A percentile compares a stretch with the other conserved stretches of the same genome.
phyloP scores from a whole-genome alignment of 1,284 basidiomycete genomes.

The Fistulinella staudtii region DNA sequence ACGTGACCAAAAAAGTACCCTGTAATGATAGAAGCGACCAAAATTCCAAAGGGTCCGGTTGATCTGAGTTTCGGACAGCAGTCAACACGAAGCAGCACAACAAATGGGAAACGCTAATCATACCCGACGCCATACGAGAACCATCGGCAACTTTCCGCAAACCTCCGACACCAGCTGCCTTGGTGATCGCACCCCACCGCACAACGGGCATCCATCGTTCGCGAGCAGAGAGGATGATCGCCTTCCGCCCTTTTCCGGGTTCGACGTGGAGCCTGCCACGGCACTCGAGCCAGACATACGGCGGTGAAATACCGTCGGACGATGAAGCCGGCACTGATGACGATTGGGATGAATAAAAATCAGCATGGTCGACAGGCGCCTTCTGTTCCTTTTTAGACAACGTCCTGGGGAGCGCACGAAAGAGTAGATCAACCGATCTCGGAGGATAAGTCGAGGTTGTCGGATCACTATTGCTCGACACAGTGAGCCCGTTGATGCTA shows the following conservation, averaged over 20 bases:
- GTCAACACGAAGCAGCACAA: not conserved
- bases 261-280: constrained; percentile 84
- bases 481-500: constrained; percentile 36
- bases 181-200: constrained; percentile 53
- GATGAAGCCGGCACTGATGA: constrained; percentile 1
- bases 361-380: not conserved
- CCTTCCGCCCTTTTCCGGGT: constrained; percentile 86
- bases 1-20: constrained; percentile 52
- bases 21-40: constrained; percentile 55
- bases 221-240: constrained; percentile 79
- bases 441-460: constrained; percentile 13
- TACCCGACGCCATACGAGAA: constrained; percentile 15
- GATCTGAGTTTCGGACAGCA: too few relatives aligned
- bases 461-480: constrained; percentile 13
- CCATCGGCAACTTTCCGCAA: constrained; percentile 1
- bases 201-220: constrained; percentile 63
- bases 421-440: constrained; percentile 69
- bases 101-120: too few relatives aligned
- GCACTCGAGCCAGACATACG: constrained; percentile 84
- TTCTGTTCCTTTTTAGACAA: not conserved
- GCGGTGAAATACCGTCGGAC: constrained; percentile 30
- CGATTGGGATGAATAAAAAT: not conserved
- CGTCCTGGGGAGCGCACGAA: constrained; percentile 64
- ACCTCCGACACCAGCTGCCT: constrained; percentile 44
- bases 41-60: constrained; percentile 40